phyloP scores from a whole-genome alignment of 2,329 filamentous ascomycete genomes.

The Escovopsis sp. region DNA sequence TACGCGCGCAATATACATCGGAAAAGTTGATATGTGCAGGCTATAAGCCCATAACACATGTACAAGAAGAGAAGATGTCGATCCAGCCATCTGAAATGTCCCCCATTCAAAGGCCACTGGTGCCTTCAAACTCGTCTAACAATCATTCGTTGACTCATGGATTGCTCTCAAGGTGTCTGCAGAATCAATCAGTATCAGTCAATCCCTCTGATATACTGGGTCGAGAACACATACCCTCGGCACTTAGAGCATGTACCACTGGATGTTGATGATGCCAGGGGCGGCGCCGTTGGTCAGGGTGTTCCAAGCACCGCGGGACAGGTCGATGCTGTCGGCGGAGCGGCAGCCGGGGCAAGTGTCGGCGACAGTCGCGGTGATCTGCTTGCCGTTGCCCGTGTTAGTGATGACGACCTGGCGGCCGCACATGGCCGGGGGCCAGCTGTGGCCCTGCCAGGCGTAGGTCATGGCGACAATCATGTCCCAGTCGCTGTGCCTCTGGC shows the following conservation, averaged over 20 bases:
- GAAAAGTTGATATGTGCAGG: no score
- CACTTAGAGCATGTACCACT: background rate
- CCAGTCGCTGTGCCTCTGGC: background rate
- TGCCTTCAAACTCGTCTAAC: no score
- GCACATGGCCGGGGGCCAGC: conserved; percentile 3
- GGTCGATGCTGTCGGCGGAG: conserved; percentile 3
- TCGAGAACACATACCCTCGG: no score
- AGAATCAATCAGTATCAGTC: no score
- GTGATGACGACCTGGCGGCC: conserved; percentile 5
- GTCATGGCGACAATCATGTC: conserved; percentile 4
- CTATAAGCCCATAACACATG: no score
- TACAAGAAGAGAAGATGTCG: no score
- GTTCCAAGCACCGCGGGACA: conserved; percentile 4
- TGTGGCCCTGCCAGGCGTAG: conserved; percentile 2
- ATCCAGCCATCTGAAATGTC: no score
- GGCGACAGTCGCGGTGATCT: background rate
- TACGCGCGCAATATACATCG: no score
- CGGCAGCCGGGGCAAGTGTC: conserved; percentile 6
- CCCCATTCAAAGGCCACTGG: no score
- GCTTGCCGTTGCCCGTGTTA: conserved; percentile 2
- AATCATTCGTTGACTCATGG: no score
- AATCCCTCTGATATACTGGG: no score
- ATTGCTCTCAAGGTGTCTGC: no score
- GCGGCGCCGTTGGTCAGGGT: conserved; percentile 1
- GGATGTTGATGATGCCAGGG: conserved; percentile 3